A percentile compares a stretch with the other conserved stretches of the same genome.
Evolutionary conservation across 2,329 filamentous ascomycete genomes (phyloP).

Genomic region (Ceratocystis smalleyi): DNA sequence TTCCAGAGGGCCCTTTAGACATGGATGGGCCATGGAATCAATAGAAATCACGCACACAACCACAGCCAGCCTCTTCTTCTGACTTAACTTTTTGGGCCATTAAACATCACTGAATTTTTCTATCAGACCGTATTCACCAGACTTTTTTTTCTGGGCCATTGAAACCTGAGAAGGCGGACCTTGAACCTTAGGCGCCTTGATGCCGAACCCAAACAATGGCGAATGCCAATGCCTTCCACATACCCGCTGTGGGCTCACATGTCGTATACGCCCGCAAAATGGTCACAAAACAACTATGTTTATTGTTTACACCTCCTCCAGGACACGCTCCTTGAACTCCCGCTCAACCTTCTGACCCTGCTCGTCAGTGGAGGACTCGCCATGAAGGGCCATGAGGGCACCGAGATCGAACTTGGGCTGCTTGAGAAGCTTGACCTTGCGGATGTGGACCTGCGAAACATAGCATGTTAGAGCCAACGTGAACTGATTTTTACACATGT

Average conservation of each 20-base stretch:
- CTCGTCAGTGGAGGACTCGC: constrained; percentile 92
- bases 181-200: constrained; percentile 10
- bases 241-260: constrained; percentile 16
- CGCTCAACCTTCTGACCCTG: constrained; percentile 96
- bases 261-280: constrained; percentile 15
- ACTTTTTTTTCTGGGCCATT: constrained; percentile 17
- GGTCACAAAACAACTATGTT: constrained; percentile 17
- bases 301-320: constrained; percentile 70
- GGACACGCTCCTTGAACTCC: constrained; percentile 97
- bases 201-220: constrained; percentile 16
- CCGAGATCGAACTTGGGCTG: constrained; percentile 97
- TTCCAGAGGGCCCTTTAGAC: not conserved
- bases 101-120: constrained; percentile 18
- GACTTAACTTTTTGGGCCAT: constrained; percentile 17
- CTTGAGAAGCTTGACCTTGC: constrained; percentile 99
- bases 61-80: constrained; percentile 5
- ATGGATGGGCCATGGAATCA: not conserved
- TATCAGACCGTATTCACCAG: constrained; percentile 17
- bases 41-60: not conserved
- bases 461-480: constrained; percentile 23
- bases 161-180: constrained; percentile 12
- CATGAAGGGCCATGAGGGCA: constrained; percentile 88
- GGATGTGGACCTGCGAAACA: constrained; percentile 73
- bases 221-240: constrained; percentile 14
- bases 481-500: not conserved